Evolutionary conservation across 768 basidiomycete genomes (phyloP), one percentile per base, ranked within the genome.

Genomic region (Tulasnella sp.): DNA sequence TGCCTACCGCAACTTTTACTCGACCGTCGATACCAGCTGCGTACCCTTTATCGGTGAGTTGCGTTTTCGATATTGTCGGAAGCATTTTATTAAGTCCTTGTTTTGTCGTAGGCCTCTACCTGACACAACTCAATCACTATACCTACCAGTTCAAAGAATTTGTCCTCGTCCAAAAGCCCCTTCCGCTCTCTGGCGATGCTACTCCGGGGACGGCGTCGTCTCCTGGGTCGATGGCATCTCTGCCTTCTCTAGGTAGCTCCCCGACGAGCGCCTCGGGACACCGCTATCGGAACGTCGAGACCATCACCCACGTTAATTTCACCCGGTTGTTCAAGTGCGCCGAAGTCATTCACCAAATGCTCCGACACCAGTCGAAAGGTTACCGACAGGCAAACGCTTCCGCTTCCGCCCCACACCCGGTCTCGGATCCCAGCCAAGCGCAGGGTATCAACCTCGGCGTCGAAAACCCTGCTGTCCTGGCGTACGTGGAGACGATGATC

Each of bases 291-390:
- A 39, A n/a, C 70, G 70, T 72, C 39, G 39, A 72, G 5, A 46
- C 77, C 44, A 57, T 72, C 77, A 46, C 35, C 16, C 77, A 77
- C 51, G 55, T 78, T 51, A 74, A 78, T 51, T 78, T 74, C 40
- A 70, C 44, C 23, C 70, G 73, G 2, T 71, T 73, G 37, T 61
- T 61, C 70, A 78, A 78, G 61, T 78, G 72, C n/a, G 77, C 77
- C n/a, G 77, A 78, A 39, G 77, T 78, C n/a, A 73, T 78, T n/a
- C 72, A 73, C 18, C 70, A 78, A 39, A 78, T 78, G 77, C 71
- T 78, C 7, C 16, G 73, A 20, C 73, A 78, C 29, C 77, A 78
- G 61, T 51, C 32, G 35, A 51, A 46, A 67, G 51, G 51, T 29
- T 78, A 78, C 39, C 39, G 61, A 44, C 76, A 77, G 32, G 70